Conservation (phyloP, 345 rosid genomes). For the Linum trigynum region DNA sequence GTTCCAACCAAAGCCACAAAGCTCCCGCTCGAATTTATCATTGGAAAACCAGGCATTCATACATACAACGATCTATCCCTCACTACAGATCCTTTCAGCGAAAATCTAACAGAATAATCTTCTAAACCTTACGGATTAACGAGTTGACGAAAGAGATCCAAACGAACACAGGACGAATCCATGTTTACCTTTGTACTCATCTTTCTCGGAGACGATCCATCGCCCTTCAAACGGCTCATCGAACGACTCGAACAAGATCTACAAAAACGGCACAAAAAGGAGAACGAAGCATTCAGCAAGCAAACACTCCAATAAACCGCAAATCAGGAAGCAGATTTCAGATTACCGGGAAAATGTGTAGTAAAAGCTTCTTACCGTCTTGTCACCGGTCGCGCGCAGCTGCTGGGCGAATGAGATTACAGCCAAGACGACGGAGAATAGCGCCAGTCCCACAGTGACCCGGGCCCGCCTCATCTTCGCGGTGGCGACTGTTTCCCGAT, state of each 20-base stretch:
- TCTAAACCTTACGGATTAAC: not conserved
- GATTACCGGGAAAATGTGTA: not conserved
- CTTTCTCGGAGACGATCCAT: conserved; percentile 64
- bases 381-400: not conserved
- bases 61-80: not conserved
- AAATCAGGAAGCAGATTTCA: not conserved
- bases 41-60: no score
- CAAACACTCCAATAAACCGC: not conserved
- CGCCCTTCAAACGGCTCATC: conserved; percentile 66
- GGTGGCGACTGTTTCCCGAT: not conserved
- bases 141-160: not conserved
- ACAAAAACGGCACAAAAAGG: conserved; percentile 7
- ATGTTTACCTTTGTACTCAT: conserved; percentile 47
- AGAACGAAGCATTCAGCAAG: not conserved
- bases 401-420: not conserved
- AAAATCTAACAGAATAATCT: not conserved
- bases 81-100: not conserved
- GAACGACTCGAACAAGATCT: conserved; percentile 67
- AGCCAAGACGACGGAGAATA: not conserved
- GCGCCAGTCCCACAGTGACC: not conserved
- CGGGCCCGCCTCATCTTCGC: not conserved
- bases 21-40: no score
- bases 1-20: no score
- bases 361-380: not conserved
- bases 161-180: not conserved